Percentiles rank a stretch among this genome's conserved stretches.
Evolutionary conservation across 2,329 filamentous ascomycete genomes (phyloP).

Genomic region (Bipolaris gigantea): DNA sequence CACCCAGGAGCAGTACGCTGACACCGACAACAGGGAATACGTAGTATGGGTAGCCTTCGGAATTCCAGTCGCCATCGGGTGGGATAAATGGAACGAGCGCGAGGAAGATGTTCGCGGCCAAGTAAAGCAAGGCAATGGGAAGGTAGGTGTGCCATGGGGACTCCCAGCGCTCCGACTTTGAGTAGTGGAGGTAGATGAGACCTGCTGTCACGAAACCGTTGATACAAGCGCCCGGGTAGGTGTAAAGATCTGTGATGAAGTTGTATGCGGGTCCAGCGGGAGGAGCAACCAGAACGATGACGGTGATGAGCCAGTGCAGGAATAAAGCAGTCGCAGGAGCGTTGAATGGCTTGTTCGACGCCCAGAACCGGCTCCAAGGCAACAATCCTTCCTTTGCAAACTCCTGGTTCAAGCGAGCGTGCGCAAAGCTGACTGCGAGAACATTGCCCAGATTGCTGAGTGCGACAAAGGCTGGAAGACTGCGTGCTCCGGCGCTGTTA

Average conservation of each 20-base stretch:
- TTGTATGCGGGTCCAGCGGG: conserved; percentile 70
- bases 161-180: conserved; percentile 38
- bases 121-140: conserved; percentile 42
- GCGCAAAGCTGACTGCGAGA: conserved; percentile 62
- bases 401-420: conserved; percentile 64
- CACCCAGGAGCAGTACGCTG: conserved; percentile 43
- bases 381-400: conserved; percentile 70
- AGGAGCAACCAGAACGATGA: conserved; percentile 67
- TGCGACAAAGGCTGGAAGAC: conserved; percentile 57
- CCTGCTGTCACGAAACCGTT: conserved; percentile 43
- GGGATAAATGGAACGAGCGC: conserved; percentile 49
- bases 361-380: conserved; percentile 68
- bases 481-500: conserved; percentile 52
- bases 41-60: conserved; percentile 50
- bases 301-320: conserved; percentile 66
- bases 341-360: conserved; percentile 68
- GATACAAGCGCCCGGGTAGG: conserved; percentile 44
- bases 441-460: conserved; percentile 66
- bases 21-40: conserved; percentile 51
- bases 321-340: conserved; percentile 59
- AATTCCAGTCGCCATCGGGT: conserved; percentile 47
- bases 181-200: conserved; percentile 43
- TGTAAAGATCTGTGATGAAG: conserved; percentile 61
- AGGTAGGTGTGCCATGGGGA: conserved; percentile 46
- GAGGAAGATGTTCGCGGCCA: conserved; percentile 48